Evolutionary conservation across 169 alveolate species (phyloP).

Genomic region (Pseudocohnilembus persalinus): DNA sequence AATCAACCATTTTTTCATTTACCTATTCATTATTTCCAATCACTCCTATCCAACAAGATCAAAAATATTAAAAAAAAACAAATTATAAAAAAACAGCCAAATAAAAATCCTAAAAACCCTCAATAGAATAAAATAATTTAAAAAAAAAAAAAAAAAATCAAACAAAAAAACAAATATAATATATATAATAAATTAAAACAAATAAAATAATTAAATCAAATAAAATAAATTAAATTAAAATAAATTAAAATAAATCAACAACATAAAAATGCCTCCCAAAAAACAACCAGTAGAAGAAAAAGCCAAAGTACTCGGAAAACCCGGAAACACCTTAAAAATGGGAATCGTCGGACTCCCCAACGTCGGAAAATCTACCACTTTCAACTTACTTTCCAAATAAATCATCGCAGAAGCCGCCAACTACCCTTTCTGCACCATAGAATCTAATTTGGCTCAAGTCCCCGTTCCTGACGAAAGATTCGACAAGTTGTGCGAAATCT

Average conservation of each 20-base stretch:
- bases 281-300: conserved; percentile 64
- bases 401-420: conserved; percentile 95
- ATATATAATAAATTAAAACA: no score
- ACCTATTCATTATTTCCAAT: no score
- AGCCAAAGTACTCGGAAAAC: conserved; percentile 74
- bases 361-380: conserved; percentile 97
- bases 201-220: no score
- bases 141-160: no score
- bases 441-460: conserved; percentile 97
- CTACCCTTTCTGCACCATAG: conserved; percentile 97
- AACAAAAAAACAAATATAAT: no score
- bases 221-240: no score
- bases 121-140: no score
- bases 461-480: conserved; percentile 94
- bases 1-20: no score
- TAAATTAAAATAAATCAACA: background rate
- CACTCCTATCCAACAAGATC: no score
- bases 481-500: conserved; percentile 90
- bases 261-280: conserved; percentile 75
- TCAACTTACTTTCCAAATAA: conserved; percentile 95
- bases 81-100: no score
- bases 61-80: no score
- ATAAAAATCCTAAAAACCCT: no score
- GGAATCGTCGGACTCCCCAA: conserved; percentile 99
- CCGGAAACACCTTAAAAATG: conserved; percentile 91